These are phyloP conservation scores for Trametes cingulata DNA, from an alignment of 768 basidiomycete genomes.

Conservation along the genomic window DNA sequence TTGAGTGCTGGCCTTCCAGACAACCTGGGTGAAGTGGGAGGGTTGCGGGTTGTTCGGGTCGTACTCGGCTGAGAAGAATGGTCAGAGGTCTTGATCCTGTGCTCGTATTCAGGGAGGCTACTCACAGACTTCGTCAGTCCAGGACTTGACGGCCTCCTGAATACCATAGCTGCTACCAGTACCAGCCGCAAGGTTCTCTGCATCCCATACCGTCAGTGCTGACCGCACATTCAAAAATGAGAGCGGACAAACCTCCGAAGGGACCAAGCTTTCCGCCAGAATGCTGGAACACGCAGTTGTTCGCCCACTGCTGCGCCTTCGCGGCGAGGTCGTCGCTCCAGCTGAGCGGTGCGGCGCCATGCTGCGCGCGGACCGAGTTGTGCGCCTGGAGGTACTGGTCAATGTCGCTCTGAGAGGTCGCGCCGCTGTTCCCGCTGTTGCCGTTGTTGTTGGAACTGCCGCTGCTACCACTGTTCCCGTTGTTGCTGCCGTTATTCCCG, in stretches of 20 bases:
- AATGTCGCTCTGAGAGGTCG: slow-evolving; percentile 46
- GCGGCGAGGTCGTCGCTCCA: slow-evolving; percentile 63
- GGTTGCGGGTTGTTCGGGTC: slow-evolving; percentile 53
- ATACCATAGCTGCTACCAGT: slow-evolving; percentile 57
- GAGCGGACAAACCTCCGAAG: slow-evolving; percentile 55
- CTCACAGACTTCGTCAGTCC: slow-evolving; percentile 70
- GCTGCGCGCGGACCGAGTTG: slow-evolving; percentile 60
- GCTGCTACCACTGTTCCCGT: background rate
- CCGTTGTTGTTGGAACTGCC: slow-evolving; percentile 1
- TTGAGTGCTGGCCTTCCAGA: slow-evolving; percentile 68
- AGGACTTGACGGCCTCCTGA: slow-evolving; percentile 50
- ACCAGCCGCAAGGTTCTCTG: slow-evolving; percentile 77
- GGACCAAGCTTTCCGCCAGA: slow-evolving; percentile 65
- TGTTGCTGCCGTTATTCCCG: slow-evolving; percentile 2
- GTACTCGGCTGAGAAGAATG: slow-evolving; percentile 49
- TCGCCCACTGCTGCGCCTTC: slow-evolving; percentile 72
- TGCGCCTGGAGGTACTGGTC: slow-evolving; percentile 57
- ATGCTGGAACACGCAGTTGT: slow-evolving; percentile 67
- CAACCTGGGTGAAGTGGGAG: slow-evolving; percentile 65
- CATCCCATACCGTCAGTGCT: background rate
- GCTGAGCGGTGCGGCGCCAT: slow-evolving; percentile 62
- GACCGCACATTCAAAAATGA: no score
- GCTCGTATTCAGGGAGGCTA: slow-evolving; percentile 18
- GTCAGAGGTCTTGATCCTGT: background rate
- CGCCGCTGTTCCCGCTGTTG: slow-evolving; percentile 17